Evolutionary conservation across 345 rosid genomes (phyloP).

Genomic region (Citrus inodora): DNA sequence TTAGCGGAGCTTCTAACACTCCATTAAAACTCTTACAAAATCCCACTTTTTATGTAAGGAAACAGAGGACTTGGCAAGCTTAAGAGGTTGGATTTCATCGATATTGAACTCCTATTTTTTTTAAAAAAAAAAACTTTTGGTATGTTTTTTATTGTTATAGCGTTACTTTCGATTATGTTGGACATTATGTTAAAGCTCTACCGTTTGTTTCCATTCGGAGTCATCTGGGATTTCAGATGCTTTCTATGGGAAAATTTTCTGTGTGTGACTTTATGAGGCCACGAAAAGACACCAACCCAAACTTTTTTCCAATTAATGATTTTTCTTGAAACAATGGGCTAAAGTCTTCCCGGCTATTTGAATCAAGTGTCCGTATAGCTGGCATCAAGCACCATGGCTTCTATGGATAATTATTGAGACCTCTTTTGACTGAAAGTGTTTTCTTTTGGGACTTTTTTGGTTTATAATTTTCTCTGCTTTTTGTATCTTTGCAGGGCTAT

Average conservation of each 20-base stretch:
- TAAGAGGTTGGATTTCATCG: slow-evolving; percentile 48
- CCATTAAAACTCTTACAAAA: too few relatives aligned
- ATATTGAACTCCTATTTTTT: background rate
- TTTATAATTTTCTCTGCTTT: background rate
- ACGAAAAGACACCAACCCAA: background rate
- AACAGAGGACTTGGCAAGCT: slow-evolving; percentile 81
- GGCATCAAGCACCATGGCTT: background rate
- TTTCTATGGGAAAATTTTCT: background rate
- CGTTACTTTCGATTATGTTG: background rate
- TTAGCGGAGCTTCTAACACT: too few relatives aligned
- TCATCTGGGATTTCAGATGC: background rate
- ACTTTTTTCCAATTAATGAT: background rate
- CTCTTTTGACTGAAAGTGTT: background rate
- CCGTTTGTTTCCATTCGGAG: background rate
- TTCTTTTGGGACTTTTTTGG: background rate
- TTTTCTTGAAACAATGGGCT: background rate
- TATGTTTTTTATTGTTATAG: background rate
- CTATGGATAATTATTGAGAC: background rate
- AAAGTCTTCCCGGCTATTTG: background rate
- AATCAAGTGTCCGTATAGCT: background rate
- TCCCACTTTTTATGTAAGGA: too few relatives aligned
- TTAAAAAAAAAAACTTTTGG: background rate
- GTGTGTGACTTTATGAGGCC: background rate
- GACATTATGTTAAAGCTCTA: background rate
- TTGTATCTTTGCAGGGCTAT: slow-evolving; percentile 45